Percentiles rank a stretch among this genome's conserved stretches.
Evolutionary conservation across 2,329 filamentous ascomycete species (phyloP).

Genomic region (Colletotrichum sp.): DNA sequence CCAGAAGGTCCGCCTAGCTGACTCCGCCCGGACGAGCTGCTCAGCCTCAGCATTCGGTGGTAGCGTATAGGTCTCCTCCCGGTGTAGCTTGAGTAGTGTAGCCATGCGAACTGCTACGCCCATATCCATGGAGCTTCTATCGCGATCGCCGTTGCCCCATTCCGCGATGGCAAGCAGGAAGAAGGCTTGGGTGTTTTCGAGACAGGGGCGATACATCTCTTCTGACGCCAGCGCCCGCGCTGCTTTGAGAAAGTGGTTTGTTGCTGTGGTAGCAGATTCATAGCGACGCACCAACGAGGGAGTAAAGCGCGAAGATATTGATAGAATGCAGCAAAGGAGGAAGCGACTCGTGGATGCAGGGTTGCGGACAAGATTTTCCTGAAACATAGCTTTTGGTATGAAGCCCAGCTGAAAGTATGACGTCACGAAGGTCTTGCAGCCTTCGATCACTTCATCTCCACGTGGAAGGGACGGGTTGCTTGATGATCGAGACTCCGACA

Average conservation of each 20-base stretch:
- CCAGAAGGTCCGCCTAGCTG: not conserved
- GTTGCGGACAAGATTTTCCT: not conserved
- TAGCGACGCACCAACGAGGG: not conserved
- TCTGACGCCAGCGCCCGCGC: not conserved
- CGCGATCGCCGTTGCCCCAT: not conserved
- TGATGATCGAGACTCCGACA: accelerated
- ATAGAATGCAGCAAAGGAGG: not conserved
- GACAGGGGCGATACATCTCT: not conserved
- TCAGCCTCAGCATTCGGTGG: not conserved
- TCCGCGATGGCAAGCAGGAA: not conserved
- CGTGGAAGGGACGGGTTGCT: not conserved
- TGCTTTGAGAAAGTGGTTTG: not conserved
- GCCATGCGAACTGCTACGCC: not conserved
- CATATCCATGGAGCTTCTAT: not conserved
- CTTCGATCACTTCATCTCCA: not conserved
- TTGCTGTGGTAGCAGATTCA: not conserved
- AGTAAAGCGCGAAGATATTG: not conserved
- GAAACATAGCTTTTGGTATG: not conserved
- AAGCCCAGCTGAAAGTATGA: not conserved
- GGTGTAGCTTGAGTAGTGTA: not conserved
- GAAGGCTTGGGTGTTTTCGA: not conserved
- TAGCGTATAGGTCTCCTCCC: not conserved
- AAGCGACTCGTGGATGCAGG: not conserved
- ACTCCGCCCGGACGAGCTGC: not conserved
- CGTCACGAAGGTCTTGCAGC: not conserved